These are phyloP conservation scores for Nicotiana sylvestris DNA, from an alignment of 257 asterid genomes.

Conservation along the genomic window DNA sequence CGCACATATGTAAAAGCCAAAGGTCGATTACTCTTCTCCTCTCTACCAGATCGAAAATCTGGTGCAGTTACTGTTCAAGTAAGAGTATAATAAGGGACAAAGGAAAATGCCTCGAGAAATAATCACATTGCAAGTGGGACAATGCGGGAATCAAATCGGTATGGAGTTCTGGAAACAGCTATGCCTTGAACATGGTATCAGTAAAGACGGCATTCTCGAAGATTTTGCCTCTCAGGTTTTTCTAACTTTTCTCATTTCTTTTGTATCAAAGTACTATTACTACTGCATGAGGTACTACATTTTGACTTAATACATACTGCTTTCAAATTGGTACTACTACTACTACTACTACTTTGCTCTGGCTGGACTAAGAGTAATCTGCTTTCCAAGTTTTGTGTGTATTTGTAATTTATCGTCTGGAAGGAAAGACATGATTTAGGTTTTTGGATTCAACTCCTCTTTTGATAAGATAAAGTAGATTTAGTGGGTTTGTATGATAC, in stretches of 20 bases:
- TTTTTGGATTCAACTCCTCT: no score
- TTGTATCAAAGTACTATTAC: no score
- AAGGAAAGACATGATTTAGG: no score
- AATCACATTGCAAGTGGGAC: constrained; percentile 93
- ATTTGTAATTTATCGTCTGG: no score
- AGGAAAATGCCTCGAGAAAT: constrained; percentile 86
- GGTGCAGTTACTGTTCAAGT: background rate
- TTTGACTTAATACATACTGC: background rate
- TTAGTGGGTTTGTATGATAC: no score
- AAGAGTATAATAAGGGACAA: background rate
- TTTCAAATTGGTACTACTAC: no score
- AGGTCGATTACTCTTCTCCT: background rate
- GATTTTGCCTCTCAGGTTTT: constrained; percentile 94
- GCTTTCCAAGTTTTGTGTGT: no score
- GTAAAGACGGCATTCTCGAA: constrained; percentile 95
- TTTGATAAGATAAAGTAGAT: no score
- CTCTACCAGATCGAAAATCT: background rate
- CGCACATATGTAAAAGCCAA: background rate
- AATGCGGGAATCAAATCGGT: constrained; percentile 99
- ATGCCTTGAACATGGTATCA: constrained; percentile 96
- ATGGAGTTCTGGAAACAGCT: constrained; percentile 99
- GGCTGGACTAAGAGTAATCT: no score
- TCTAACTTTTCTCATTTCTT: background rate
- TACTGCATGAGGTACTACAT: background rate
- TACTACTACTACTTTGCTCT: no score